Base-by-base conservation (phyloP, 495 filamentous ascomycete species). In the Aspergillus panamensis region DNA sequence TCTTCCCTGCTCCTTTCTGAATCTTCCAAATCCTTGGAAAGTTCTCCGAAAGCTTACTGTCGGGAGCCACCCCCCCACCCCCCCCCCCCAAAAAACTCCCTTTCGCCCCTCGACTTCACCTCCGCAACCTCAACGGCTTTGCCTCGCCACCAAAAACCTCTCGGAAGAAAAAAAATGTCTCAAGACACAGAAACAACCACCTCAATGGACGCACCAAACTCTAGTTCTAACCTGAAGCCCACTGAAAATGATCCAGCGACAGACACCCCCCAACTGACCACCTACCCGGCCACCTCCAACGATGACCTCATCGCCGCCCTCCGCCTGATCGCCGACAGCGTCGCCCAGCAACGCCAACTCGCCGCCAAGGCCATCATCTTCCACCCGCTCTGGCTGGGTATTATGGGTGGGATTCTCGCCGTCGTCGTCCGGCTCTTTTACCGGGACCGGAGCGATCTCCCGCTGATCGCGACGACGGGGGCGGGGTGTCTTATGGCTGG, bases 321-420 rank as follows among this genome's bases (percentile, higher is more conserved):
- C 16, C 71, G 71, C 33, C 77, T 86, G 9, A 71, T 86, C 54
- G 72, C 83, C 12, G 75, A 82, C 68, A 81, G 79, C 39, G 73
- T 90, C 50, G 83, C 84, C 13, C 84, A 89, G 61, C 84, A 88
- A 61, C 80, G 84, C 21, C 79, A 85, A 63, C 25, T 71, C 6
- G 78, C 85, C n/a, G 72, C 77, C 12, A 65, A 62, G 8, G 63
- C 75, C 48, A 63, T 90, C 8, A 69, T 89, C 39, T 73, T 75
- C 57, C 76, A 84, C 62, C 80, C 82, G 0, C 40, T 77, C 32
- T 68, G 68, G 40, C 66, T 84, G 0, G 63, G 75, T 0, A 43
- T 68, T 2, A 67, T 75, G 29, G 49, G 75, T 25, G 17, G 65
- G 3, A 25, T 78, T 6, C 33, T 85, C 5, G 62, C 71, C 19